Conservation (phyloP, 331 rosid genomes). For the Acacia concinna region DNA sequence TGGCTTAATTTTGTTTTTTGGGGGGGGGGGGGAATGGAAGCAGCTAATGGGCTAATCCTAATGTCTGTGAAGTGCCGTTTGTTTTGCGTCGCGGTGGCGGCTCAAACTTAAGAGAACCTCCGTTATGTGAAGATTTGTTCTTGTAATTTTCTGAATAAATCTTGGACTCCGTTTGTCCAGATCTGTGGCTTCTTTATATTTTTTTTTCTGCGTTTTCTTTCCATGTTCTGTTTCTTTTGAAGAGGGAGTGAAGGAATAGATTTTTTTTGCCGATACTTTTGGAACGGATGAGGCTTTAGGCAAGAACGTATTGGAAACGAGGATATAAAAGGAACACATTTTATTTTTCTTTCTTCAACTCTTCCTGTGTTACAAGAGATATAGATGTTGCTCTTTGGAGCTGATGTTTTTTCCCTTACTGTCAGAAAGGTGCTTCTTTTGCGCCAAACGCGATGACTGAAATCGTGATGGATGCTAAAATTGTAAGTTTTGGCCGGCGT, state of each 20-base stretch:
- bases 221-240: constrained; percentile 7
- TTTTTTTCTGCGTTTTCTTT: background rate
- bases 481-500: constrained; percentile 25
- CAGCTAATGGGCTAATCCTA: background rate
- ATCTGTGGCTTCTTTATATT: constrained; percentile 24
- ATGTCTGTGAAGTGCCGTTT: background rate
- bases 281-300: background rate
- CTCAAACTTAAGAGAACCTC: constrained; percentile 19
- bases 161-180: constrained; percentile 11
- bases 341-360: background rate
- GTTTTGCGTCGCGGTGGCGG: background rate
- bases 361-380: background rate
- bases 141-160: background rate
- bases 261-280: background rate
- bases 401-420: constrained; percentile 23
- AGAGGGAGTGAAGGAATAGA: background rate
- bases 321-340: background rate
- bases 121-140: background rate
- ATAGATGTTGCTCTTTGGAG: constrained; percentile 26
- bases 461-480: constrained; percentile 31
- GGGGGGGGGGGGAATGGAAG: background rate
- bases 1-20: background rate
- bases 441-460: constrained; percentile 31
- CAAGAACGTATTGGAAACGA: constrained; percentile 7
- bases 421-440: constrained; percentile 20